A percentile compares a stretch with the other conserved stretches of the same genome.
Conservation (phyloP, 345 rosid species). For the Lenwebbia sp. region DNA sequence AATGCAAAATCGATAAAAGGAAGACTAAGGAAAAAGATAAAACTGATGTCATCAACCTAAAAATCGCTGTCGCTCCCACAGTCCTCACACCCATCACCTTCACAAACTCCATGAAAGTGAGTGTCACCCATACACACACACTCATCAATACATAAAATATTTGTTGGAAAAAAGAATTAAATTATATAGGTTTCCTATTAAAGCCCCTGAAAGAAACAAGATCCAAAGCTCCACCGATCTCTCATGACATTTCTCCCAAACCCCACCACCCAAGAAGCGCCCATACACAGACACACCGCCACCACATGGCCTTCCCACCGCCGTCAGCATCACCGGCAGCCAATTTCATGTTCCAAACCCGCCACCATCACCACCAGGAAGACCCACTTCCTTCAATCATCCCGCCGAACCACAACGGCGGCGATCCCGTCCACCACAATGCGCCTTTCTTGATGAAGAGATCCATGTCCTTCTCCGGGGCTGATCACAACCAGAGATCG, state of each 20-base stretch:
- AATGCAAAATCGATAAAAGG: neutral
- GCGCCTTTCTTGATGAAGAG: conserved; percentile 2
- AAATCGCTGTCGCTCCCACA: neutral
- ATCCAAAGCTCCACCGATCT: neutral
- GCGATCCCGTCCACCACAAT: neutral
- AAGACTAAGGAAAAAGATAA: neutral
- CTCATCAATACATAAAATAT: neutral
- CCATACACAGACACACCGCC: neutral
- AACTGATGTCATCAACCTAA: neutral
- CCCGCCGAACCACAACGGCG: neutral
- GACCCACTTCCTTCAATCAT: neutral
- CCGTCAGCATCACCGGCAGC: neutral
- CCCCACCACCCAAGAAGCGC: neutral
- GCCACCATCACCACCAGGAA: neutral
- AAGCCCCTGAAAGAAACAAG: neutral
- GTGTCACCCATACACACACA: neutral
- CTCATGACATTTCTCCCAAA: neutral
- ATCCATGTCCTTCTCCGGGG: conserved; percentile 5
- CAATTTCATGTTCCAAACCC: conserved; percentile 2
- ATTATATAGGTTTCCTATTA: neutral
- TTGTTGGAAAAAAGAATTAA: neutral
- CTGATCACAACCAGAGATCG: neutral
- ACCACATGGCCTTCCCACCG: conserved; percentile 4
- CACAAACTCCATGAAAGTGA: neutral
- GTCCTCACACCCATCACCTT: neutral